Conservation (phyloP, 306 rosid species). For the Quercus engelmannii region DNA sequence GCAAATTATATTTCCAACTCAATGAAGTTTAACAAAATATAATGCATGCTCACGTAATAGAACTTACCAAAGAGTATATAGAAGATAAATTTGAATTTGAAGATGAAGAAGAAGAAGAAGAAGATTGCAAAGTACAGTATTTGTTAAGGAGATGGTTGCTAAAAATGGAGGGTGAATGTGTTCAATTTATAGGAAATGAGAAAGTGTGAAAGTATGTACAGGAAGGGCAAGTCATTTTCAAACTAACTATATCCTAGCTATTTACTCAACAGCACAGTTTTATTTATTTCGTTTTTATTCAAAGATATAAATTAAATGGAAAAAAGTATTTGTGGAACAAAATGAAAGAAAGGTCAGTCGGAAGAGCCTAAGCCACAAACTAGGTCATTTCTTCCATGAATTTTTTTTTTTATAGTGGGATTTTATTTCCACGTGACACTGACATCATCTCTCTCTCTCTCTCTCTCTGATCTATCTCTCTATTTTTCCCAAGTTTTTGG, state of each 20-base stretch:
- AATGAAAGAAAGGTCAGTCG: constrained; percentile 12
- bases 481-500: neutral
- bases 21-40: neutral
- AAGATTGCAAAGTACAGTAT: neutral
- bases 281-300: neutral
- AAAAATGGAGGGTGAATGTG: constrained; percentile 16
- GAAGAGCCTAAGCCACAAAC: constrained; percentile 36
- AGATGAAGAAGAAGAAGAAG: neutral
- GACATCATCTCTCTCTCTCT: neutral
- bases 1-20: neutral
- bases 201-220: neutral
- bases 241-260: constrained; percentile 23
- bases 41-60: neutral
- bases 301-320: neutral
- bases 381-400: constrained; percentile 24
- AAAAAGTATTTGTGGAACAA: constrained; percentile 17
- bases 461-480: neutral
- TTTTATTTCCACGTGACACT: constrained; percentile 15
- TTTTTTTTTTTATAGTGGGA: neutral
- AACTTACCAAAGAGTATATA: neutral
- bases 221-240: constrained; percentile 23
- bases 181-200: constrained; percentile 39
- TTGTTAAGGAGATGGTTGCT: constrained; percentile 20
- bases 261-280: neutral
- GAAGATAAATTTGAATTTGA: neutral